These are phyloP conservation scores for Ilyonectria sp. DNA, from an alignment of 2,329 filamentous ascomycete species.

Conservation along the genomic window DNA sequence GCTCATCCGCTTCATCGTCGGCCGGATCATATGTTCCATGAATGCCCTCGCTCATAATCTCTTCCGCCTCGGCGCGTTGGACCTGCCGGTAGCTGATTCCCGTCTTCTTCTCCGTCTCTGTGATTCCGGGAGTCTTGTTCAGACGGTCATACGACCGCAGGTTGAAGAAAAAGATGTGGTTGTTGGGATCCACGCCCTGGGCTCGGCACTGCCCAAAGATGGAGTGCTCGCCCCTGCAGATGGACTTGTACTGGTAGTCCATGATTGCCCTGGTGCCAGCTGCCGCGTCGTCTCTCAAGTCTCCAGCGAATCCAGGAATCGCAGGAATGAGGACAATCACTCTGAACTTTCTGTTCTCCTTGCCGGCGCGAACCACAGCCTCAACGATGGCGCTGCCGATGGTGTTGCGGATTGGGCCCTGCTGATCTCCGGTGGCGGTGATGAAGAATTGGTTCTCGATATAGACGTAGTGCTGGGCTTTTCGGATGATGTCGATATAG, in stretches of 20 bases:
- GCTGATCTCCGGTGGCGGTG: slow-evolving; percentile 91
- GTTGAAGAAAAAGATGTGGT: slow-evolving; percentile 96
- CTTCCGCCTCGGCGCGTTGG: slow-evolving; percentile 89
- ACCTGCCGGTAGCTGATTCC: slow-evolving; percentile 89
- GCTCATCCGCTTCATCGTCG: slow-evolving; percentile 62
- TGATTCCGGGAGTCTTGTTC: slow-evolving; percentile 83
- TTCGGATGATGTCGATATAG: slow-evolving; percentile 86
- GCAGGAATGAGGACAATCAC: slow-evolving; percentile 93
- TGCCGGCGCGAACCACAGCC: slow-evolving; percentile 84
- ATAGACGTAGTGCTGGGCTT: slow-evolving; percentile 93
- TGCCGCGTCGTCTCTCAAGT: slow-evolving; percentile 86
- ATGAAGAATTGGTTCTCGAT: slow-evolving; percentile 99
- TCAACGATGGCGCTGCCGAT: slow-evolving; percentile 93
- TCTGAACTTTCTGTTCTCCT: slow-evolving; percentile 89
- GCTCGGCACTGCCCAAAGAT: slow-evolving; percentile 85
- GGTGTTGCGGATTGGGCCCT: slow-evolving; percentile 87
- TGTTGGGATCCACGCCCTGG: slow-evolving; percentile 80
- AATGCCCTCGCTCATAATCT: slow-evolving; percentile 84
- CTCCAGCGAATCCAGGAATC: slow-evolving; percentile 94
- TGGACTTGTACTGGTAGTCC: slow-evolving; percentile 98
- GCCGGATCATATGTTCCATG: slow-evolving; percentile 68
- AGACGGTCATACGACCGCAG: slow-evolving; percentile 92
- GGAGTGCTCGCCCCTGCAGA: slow-evolving; percentile 90
- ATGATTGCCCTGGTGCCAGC: slow-evolving; percentile 94
- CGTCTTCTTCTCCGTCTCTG: slow-evolving; percentile 83